Evolutionary conservation across 345 rosid species (phyloP), one percentile per base, ranked within the genome.

Genomic region (Mangifera indica): DNA sequence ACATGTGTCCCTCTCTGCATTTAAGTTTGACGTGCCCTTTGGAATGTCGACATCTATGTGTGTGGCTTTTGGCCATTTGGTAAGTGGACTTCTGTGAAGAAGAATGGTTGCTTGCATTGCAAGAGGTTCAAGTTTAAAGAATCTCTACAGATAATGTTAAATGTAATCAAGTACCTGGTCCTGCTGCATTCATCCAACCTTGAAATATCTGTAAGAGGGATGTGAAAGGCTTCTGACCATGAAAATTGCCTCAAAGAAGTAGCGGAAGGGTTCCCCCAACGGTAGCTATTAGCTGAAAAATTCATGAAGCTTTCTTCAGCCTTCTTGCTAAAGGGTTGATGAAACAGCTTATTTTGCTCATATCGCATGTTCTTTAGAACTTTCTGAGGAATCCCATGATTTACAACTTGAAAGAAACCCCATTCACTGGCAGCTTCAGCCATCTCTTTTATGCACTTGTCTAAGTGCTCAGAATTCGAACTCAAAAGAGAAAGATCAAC

Each of bases 211-310:
- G 79, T 59, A 40, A 87, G 77, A 63, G 90, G 71, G 53, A 93
- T 77, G 57, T 88, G 96, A 72, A 93, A 81, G 9, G 88, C 91
- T 79, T 93, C 97, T 0, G 89, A 93, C 88, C 93, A 87, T 0
- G 78, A 73, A 62, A 88, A 74, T 74, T 93, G 93, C 52, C 73
- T 63, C 61, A 88, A 71, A 54, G 80, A 70, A 71, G 85, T 83
- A 7, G 98, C 98, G 2, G 45, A 77, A 55, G 89, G 89, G 84
- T 86, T 93, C 55, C 95, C 95, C 98, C 98, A 91, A 0, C 87
- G 86, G 48, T 93, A 93, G 57, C 79, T 78, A 58, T 69, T 64
- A 17, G 75, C 73, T 1, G 84, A 72, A 40, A 82, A 71, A 55
- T 81, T 83, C 54, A 82, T 62, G 54, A 84, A 81, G 0, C 62